Evolutionary conservation across 371 early-diverging fungal species (phyloP).

Genomic region (Capillidium rhysosporum): DNA sequence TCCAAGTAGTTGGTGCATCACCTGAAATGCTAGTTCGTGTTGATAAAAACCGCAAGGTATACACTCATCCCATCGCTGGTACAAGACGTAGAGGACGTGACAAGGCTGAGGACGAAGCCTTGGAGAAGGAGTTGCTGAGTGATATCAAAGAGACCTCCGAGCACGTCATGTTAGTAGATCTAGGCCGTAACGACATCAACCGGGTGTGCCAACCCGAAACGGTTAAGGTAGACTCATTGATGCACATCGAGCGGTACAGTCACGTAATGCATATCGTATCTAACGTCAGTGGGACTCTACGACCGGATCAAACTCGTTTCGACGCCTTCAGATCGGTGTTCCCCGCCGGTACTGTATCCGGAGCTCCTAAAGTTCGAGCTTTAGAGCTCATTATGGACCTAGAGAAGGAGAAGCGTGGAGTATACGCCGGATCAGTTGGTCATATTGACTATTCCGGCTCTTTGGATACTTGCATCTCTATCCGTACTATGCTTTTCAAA

Average conservation of each 20-base stretch:
- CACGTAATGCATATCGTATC: conserved; percentile 97
- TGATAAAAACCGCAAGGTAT: conserved; percentile 48
- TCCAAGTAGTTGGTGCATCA: conserved; percentile 91
- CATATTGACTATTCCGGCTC: conserved; percentile 83
- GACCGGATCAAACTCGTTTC: conserved; percentile 71
- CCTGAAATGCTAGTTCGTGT: conserved; percentile 95
- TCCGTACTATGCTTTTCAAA: conserved; percentile 93
- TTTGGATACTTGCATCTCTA: conserved; percentile 91
- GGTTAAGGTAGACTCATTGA: conserved; percentile 83
- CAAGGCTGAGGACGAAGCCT: conserved; percentile 54
- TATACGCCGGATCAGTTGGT: conserved; percentile 92
- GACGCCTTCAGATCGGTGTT: conserved; percentile 93
- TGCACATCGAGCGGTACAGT: conserved; percentile 87
- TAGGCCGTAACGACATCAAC: conserved; percentile 93
- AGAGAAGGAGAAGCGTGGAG: conserved; percentile 81
- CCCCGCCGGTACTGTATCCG: conserved; percentile 94
- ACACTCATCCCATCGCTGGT: conserved; percentile 93
- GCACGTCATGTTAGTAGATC: conserved; percentile 95
- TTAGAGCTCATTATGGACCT: conserved; percentile 78
- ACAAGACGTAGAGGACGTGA: conserved; percentile 79
- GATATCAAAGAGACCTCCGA: conserved; percentile 91
- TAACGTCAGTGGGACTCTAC: conserved; percentile 71
- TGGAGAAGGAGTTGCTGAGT: conserved; percentile 59
- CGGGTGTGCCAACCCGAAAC: conserved; percentile 80
- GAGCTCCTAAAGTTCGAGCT: conserved; percentile 93